phyloP scores from a whole-genome alignment of 257 asterid species.

The Mitragyna speciosa region DNA sequence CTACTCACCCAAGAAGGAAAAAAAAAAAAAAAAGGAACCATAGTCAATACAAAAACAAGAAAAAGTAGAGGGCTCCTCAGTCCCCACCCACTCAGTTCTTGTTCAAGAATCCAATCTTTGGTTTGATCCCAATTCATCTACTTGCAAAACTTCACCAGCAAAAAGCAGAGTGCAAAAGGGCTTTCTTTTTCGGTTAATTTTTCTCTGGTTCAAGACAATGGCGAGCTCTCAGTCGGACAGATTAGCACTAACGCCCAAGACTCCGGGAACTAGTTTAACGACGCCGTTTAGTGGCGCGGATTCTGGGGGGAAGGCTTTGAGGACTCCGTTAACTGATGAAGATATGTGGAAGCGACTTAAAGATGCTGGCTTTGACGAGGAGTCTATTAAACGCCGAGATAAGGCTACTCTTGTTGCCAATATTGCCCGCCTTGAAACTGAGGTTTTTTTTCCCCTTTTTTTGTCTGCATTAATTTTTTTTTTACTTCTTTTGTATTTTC shows the following conservation, averaged over 20 bases:
- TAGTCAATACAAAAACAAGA: background rate
- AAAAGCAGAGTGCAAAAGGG: slow-evolving; percentile 8
- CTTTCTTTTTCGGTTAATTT: background rate
- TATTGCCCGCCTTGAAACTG: slow-evolving; percentile 84
- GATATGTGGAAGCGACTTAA: slow-evolving; percentile 74
- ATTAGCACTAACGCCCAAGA: slow-evolving; percentile 48
- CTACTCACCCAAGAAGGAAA: background rate
- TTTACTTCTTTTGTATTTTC: background rate
- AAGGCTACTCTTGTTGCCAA: slow-evolving; percentile 86
- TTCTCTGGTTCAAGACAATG: slow-evolving; percentile 30
- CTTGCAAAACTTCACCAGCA: background rate
- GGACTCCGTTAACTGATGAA: slow-evolving; percentile 72
- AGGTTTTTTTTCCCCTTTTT: slow-evolving; percentile 51
- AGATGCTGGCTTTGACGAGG: slow-evolving; percentile 94
- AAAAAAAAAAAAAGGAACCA: background rate
- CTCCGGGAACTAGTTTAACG: slow-evolving; percentile 33
- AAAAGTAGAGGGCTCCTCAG: slow-evolving; percentile 22
- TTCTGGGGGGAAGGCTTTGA: slow-evolving; percentile 49
- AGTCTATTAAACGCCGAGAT: slow-evolving; percentile 84
- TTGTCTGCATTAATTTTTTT: slow-evolving; percentile 11
- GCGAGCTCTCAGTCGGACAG: slow-evolving; percentile 58
- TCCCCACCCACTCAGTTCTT: slow-evolving; percentile 31
- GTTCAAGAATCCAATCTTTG: slow-evolving; percentile 15
- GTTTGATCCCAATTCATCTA: background rate
- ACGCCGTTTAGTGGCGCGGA: slow-evolving; percentile 45